These are phyloP conservation scores for Conringia planisiliqua DNA, from an alignment of 345 rosid species.

Conservation along the genomic window DNA sequence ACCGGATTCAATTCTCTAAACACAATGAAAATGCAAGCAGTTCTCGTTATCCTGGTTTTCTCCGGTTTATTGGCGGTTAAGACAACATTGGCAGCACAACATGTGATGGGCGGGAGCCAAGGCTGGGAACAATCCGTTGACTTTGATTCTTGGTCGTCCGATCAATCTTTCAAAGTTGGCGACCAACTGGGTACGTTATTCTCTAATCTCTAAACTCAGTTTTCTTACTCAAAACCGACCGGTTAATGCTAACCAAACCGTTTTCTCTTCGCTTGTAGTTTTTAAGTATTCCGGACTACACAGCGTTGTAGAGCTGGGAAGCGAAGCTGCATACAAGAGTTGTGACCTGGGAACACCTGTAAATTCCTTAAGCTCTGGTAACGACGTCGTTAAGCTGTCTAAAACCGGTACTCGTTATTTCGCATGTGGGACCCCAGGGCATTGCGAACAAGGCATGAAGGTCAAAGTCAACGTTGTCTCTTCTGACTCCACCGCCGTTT, in stretches of 20 bases:
- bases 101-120: slow-evolving; percentile 78
- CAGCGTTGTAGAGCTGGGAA: slow-evolving; percentile 74
- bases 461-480: slow-evolving; percentile 59
- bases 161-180: slow-evolving; percentile 68
- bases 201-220: not conserved
- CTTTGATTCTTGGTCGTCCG: slow-evolving; percentile 67
- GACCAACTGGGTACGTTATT: slow-evolving; percentile 64
- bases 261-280: slow-evolving; percentile 31
- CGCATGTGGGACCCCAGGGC: slow-evolving; percentile 82
- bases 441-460: slow-evolving; percentile 88
- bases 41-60: slow-evolving; percentile 34
- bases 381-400: slow-evolving; percentile 65
- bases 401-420: slow-evolving; percentile 76
- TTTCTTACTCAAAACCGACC: not conserved
- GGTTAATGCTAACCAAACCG: slow-evolving; percentile 3
- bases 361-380: slow-evolving; percentile 60
- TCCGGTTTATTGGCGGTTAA: slow-evolving; percentile 33
- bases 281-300: slow-evolving; percentile 87
- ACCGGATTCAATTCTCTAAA: not conserved
- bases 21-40: slow-evolving; percentile 32
- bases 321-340: slow-evolving; percentile 68
- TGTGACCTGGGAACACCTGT: slow-evolving; percentile 74
- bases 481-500: slow-evolving; percentile 39
- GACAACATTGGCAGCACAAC: slow-evolving; percentile 51
- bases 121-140: slow-evolving; percentile 86